Evolutionary conservation across 495 filamentous ascomycete genomes (phyloP), one percentile per base, ranked within the genome.

Genomic region (Penicillium turbatum): DNA sequence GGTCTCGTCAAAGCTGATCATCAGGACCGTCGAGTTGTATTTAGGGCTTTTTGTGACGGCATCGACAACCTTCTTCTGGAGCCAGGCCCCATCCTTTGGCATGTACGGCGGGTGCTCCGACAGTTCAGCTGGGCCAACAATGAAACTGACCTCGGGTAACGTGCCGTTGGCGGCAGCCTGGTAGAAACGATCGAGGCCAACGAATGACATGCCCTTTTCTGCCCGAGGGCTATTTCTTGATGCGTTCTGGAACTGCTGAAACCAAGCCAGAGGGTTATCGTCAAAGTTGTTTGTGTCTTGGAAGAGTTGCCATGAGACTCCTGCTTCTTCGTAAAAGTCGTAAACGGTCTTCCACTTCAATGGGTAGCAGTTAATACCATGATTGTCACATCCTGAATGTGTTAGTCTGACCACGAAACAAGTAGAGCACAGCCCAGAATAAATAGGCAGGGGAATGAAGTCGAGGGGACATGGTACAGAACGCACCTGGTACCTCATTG

Each of bases 231-330:
- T 74, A 6, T 58, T 50, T 7, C 60, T 55, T 1, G 57, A 30
- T 0, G 77, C 78, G 0, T 71, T 67, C 53, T 81, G 79, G 63
- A 65, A 81, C 57, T 80, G 79, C n/a, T 70, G 26, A 54, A 82
- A 82, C 76, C 77, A 78, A 24, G 77, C 73, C 11, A 79, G 57
- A 7, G 78, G 74, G 54, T 81, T 80, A 51, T 81, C 79, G 40
- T 80, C 79, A 38, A 80, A 80, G 61, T 81, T 81, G 61, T 82
- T 70, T 1, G 51, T 69, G 51, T 80, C 74, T 55, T 82, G 79
- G 52, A 72, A 82, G 6, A 80, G 56, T 53, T 79, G 78, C 79
- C 79, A 82, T 1, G 72, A 69, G 15, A 79, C 72, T n/a, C 75
- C 76, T 10, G 76, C 75, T 7, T 76, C 67, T 60, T 81, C 64